phyloP scores from a whole-genome alignment of 768 basidiomycete species.

The Coprinopsis strossmayeri region DNA sequence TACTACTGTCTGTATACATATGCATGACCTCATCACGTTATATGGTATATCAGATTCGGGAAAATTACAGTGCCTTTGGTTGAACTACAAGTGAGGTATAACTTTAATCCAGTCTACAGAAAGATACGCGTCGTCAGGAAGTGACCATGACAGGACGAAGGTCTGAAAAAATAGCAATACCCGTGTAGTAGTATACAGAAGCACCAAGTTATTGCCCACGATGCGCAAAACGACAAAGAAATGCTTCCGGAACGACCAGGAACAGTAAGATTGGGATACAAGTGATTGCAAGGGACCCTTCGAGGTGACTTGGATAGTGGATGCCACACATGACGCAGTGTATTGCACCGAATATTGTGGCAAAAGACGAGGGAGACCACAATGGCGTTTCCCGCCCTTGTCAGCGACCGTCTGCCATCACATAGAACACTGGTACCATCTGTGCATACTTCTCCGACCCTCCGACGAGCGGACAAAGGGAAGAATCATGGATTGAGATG shows the following conservation, averaged over 20 bases:
- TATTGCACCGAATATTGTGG: not conserved
- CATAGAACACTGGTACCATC: not conserved
- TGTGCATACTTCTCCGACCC: not conserved
- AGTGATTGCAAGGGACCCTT: not conserved
- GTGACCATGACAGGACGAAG: not conserved
- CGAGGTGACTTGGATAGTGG: not conserved
- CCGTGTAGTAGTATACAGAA: not conserved
- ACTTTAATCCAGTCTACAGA: not conserved
- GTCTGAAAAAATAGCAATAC: not conserved
- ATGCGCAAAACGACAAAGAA: not conserved
- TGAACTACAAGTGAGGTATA: not conserved
- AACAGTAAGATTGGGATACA: not conserved
- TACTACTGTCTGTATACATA: not conserved
- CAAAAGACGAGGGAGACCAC: slow-evolving; percentile 1
- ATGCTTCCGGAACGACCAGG: not conserved
- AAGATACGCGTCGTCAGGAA: not conserved
- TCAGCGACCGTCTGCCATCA: too few relatives aligned
- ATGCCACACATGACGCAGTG: not conserved
- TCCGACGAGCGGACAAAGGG: not conserved
- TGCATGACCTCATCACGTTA: not conserved
- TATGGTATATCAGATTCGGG: not conserved
- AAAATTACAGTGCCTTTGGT: too few relatives aligned
- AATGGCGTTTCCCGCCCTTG: not conserved
- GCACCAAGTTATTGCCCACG: not conserved
- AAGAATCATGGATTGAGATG: not conserved